A percentile compares a stretch with the other conserved stretches of the same genome.
phyloP scores from a whole-genome alignment of 192 early-diverging fungal species.

The Mortierella alpina region DNA sequence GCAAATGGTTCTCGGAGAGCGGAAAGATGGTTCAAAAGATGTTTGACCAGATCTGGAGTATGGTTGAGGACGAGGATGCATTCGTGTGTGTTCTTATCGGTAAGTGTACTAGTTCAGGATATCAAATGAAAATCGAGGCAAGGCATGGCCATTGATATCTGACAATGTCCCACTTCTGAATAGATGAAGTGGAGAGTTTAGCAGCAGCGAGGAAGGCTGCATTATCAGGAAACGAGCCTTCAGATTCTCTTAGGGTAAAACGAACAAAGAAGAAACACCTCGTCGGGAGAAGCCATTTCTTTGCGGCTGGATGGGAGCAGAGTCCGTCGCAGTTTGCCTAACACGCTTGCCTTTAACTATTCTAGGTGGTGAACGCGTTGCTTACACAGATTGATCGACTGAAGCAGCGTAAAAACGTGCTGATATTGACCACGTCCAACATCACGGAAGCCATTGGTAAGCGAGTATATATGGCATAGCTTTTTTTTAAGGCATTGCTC shows the following conservation, averaged over 20 bases:
- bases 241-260: constrained; percentile 73
- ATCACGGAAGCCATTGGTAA: constrained; percentile 75
- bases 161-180: neutral
- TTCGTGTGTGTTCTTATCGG: constrained; percentile 77
- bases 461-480: neutral
- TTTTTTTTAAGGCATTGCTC: neutral
- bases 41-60: constrained; percentile 67
- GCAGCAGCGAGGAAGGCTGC: constrained; percentile 72
- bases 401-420: constrained; percentile 66
- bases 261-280: too few relatives aligned
- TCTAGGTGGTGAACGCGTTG: constrained; percentile 70
- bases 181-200: constrained; percentile 82
- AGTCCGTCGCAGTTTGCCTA: neutral
- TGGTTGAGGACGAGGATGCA: constrained; percentile 64
- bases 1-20: constrained; percentile 81
- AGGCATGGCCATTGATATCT: neutral
- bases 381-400: constrained; percentile 80
- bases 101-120: constrained; percentile 14
- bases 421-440: constrained; percentile 79
- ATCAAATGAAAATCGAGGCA: neutral
- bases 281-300: neutral
- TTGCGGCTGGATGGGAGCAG: neutral
- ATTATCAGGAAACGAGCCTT: constrained; percentile 71
- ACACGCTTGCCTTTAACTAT: neutral
- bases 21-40: constrained; percentile 75